These are phyloP conservation scores for Penicillium odoratum DNA, from an alignment of 495 filamentous ascomycete species.

Conservation along the genomic window DNA sequence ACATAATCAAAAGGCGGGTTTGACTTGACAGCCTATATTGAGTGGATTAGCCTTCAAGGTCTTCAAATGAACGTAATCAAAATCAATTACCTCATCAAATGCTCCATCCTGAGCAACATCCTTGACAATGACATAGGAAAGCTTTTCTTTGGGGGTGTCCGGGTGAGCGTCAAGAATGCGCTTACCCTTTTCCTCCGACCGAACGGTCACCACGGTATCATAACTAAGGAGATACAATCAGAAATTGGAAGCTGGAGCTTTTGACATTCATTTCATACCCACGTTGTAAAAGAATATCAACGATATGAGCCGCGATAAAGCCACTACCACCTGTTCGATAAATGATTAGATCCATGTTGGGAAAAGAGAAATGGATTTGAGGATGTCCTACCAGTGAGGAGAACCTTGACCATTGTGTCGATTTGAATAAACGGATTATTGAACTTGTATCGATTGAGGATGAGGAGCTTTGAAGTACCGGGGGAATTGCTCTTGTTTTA, in stretches of 20 bases:
- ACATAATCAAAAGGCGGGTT: conserved; percentile 79
- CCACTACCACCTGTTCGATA: conserved; percentile 56
- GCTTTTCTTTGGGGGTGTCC: conserved; percentile 55
- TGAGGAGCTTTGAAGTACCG: background rate
- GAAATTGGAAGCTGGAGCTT: background rate
- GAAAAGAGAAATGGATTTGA: background rate
- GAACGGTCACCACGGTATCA: conserved; percentile 81
- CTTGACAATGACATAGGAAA: conserved; percentile 75
- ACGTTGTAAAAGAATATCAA: conserved; percentile 69
- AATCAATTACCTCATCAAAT: conserved; percentile 65
- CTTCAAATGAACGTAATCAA: background rate
- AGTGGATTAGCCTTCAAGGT: background rate
- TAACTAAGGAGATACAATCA: conserved; percentile 43
- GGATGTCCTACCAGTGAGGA: conserved; percentile 39
- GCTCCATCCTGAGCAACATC: conserved; percentile 76
- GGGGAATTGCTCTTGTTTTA: conserved; percentile 19
- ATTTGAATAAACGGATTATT: conserved; percentile 1
- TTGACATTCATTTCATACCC: conserved; percentile 34
- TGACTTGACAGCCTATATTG: conserved; percentile 58
- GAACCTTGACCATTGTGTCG: conserved; percentile 42
- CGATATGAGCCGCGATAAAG: conserved; percentile 78
- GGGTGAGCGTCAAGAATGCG: conserved; percentile 70
- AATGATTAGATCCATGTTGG: conserved; percentile 11
- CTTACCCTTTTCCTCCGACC: conserved; percentile 75
- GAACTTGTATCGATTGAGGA: background rate